Percentiles rank a stretch among this genome's conserved stretches.
These are phyloP conservation scores for Neolecta irregularis DNA, from an alignment of 1,139 yeast species.

Conservation along the genomic window DNA sequence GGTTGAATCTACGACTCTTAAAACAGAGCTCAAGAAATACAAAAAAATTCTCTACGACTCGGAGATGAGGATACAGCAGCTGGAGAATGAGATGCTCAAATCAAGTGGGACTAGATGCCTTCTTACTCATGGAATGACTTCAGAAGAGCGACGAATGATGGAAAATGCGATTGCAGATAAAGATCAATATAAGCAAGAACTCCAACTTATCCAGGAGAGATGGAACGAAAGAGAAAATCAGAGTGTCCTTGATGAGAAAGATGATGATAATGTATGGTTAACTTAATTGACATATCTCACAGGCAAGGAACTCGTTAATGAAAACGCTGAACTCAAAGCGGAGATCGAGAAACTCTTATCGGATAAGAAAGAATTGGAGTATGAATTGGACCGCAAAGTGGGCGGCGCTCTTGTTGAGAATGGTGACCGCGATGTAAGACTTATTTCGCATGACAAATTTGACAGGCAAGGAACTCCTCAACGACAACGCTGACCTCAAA, in stretches of 20 bases:
- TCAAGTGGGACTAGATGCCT: conserved; percentile 2
- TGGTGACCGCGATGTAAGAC: neutral
- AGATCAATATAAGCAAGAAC: conserved; percentile 6
- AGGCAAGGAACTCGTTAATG: too few relatives aligned
- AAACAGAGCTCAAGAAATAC: conserved; percentile 13
- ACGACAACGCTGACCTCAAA: neutral
- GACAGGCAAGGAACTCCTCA: neutral
- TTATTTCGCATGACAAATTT: neutral
- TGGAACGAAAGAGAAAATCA: conserved; percentile 1
- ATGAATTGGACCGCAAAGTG: conserved; percentile 3
- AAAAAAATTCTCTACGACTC: conserved; percentile 15
- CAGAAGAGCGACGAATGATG: conserved; percentile 7
- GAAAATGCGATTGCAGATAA: conserved; percentile 4
- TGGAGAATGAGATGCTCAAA: conserved; percentile 4
- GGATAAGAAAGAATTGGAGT: neutral
- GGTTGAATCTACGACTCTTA: conserved; percentile 14
- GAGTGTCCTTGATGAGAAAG: conserved; percentile 1
- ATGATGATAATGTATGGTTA: conserved; percentile 5
- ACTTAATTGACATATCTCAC: neutral
- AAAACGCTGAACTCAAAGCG: conserved; percentile 7
- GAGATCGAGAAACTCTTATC: conserved; percentile 4
- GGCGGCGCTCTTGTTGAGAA: conserved; percentile 3
- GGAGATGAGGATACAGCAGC: conserved; percentile 11
- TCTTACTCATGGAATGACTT: conserved; percentile 9
- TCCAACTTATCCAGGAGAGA: conserved; percentile 4